Evolutionary conservation across 2,329 filamentous ascomycete species (phyloP), one percentile per base, ranked within the genome.

Genomic region (Aspergillus felis): DNA sequence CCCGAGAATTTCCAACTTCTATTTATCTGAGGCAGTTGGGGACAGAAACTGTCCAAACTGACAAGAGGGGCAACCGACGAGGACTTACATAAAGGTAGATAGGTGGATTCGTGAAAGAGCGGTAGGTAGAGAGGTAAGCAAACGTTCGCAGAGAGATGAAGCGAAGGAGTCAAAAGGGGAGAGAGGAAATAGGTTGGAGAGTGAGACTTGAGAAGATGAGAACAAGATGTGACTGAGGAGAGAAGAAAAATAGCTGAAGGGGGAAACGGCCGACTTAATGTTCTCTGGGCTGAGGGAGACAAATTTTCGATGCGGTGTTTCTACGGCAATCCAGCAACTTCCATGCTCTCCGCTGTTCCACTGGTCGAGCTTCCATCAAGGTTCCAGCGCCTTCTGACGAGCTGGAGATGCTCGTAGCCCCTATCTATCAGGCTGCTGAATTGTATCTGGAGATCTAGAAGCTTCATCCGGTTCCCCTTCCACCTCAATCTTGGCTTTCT

Each of bases 281-380:
- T 66, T 64, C 63, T 57, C 22, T 60, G 55, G 55, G 61, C 61
- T 58, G 58, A 55, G 54, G 54, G 51, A 53, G 56, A 61, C 62
- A 64, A 66, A 70, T 68, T 65, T 64, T 67, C 68, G 64, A 63
- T 58, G 66, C 60, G 65, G 62, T 57, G 67, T 63, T 74, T 74
- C 72, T 68, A 74, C 71, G 69, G 59, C 58, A 64, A 71, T 74
- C 72, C 71, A 74, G 70, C 68, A 65, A 70, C 69, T 74, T 74
- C 71, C 71, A 74, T 66, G 50, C 47, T 32, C 50, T 61, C 57
- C 54, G 53, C 55, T 55, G 49, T 35, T 29, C 50, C 58, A 42
- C 57, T 53, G 24, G 50, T 17, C 38, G 38, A 44, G 46, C 56
- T 53, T 56, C 52, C 54, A 54, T 47, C 42, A 38, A 38, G 32